A percentile compares a stretch with the other conserved stretches of the same genome.
Evolutionary conservation across 140 eudicot genomes (phyloP).

Genomic region (Senecio squalidus): DNA sequence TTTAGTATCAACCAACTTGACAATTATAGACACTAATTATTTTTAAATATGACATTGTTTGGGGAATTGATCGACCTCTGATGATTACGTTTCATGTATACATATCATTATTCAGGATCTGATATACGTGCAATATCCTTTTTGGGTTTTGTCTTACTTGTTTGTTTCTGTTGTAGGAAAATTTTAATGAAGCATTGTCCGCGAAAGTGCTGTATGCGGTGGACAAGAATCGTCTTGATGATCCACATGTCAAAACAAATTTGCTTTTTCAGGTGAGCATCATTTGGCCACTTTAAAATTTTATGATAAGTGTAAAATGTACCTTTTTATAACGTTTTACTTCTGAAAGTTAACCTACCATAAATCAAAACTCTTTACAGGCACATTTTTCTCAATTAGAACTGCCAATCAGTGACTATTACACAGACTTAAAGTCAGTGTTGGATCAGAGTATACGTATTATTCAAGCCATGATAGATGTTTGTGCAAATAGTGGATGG

Average conservation of each 20-base stretch:
- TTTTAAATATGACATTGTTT: not conserved
- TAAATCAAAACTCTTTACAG: constrained; percentile 28
- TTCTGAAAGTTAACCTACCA: constrained; percentile 1
- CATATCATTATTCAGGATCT: not conserved
- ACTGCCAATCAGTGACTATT: constrained; percentile 85
- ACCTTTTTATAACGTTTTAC: not conserved
- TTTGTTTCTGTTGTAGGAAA: constrained; percentile 53
- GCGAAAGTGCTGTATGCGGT: constrained; percentile 67
- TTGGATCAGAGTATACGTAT: constrained; percentile 97
- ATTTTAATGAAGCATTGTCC: constrained; percentile 71
- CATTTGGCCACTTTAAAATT: not conserved
- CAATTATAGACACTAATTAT: not conserved
- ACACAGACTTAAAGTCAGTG: constrained; percentile 90
- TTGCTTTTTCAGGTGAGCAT: constrained; percentile 85
- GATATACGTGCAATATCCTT: not conserved
- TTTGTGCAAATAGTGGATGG: constrained; percentile 99
- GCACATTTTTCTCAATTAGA: constrained; percentile 91
- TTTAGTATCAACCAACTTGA: not conserved
- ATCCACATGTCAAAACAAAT: constrained; percentile 95
- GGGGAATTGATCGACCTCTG: not conserved
- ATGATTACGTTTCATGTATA: not conserved
- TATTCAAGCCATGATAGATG: constrained; percentile 96
- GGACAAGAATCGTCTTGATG: constrained; percentile 81
- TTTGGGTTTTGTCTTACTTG: constrained; percentile 6
- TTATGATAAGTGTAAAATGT: not conserved